Base-by-base conservation (phyloP, 345 rosid species). In the Anacardium occidentale region DNA sequence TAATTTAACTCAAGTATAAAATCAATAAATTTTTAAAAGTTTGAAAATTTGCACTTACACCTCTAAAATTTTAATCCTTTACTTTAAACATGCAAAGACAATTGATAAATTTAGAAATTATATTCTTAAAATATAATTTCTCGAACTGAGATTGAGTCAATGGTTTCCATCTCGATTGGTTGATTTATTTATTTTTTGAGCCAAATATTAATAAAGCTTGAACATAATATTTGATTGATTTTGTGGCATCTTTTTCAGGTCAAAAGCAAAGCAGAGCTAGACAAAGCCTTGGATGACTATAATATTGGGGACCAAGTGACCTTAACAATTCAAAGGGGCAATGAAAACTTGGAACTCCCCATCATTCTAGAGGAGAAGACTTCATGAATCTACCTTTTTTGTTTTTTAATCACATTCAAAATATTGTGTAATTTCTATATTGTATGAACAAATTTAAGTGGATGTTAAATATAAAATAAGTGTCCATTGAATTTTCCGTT, bases 241-340 rank as follows among this genome's bases (percentile, higher is more conserved):
- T 59, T 15, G 21, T 66, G 26, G 13, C 59, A 3, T 29, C 25
- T 53, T 40, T 71, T 18, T 76, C 84, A 94, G 98, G 95, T 94
- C 72, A 94, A 83, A 72, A 87, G 81, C 90, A 94, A 90, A 83
- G 90, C 89, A 17, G 97, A 90, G 76, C 53, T 92, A 69, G 74
- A 78, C 85, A 89, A 78, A 83, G 82, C 80, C 68, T 81, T 92
- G 81, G 97, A 94, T 82, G 98, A 92, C 56, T 92, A 89, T 75
- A 89, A 26, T 37, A 90, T 88, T 12, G 97, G 95, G 62, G 97
- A 92, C 34, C 81, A 77, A 42, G 97, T 94, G 55, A 73, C 45
- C 15, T 79, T 92, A 65, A 85, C 77, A 84, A 80, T 94, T 73
- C 89, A 83, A 76, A 88, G 98, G 68, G 90, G 93, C n/a, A 74